phyloP scores from a whole-genome alignment of 192 early-diverging fungal genomes.

The Coemansia asiatica region DNA sequence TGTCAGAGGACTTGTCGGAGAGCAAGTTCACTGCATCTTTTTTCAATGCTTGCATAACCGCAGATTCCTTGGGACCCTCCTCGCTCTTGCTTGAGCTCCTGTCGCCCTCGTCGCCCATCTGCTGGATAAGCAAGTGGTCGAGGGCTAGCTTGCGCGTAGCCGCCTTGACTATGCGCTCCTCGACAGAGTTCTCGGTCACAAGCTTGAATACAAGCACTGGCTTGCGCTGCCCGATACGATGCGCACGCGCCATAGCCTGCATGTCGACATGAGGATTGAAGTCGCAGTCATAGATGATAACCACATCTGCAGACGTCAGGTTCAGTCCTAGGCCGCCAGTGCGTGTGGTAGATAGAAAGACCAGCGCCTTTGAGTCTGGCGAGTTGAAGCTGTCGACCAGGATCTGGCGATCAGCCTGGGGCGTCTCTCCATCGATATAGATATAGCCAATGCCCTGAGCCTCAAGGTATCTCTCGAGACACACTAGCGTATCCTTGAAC shows the following conservation, averaged over 20 bases:
- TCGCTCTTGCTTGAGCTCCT: slow-evolving; percentile 3
- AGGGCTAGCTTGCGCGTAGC: slow-evolving; percentile 97
- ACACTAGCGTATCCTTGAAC: slow-evolving; percentile 89
- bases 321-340: slow-evolving; percentile 96
- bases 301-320: slow-evolving; percentile 90
- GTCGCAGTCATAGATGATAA: slow-evolving; percentile 90
- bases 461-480: slow-evolving; percentile 84
- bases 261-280: slow-evolving; percentile 95
- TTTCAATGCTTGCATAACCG: slow-evolving; percentile 70
- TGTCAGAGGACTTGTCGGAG: slow-evolving; percentile 62
- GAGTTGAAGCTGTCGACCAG: slow-evolving; percentile 93
- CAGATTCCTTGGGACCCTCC: slow-evolving; percentile 6
- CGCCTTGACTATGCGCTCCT: slow-evolving; percentile 92
- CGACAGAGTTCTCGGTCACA: slow-evolving; percentile 91
- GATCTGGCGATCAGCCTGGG: slow-evolving; percentile 73
- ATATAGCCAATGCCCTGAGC: slow-evolving; percentile 74
- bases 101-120: slow-evolving; percentile 56
- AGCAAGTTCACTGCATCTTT: slow-evolving; percentile 74
- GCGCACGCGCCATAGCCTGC: slow-evolving; percentile 94
- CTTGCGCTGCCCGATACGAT: slow-evolving; percentile 96
- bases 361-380: slow-evolving; percentile 79
- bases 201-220: slow-evolving; percentile 93
- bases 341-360: slow-evolving; percentile 88
- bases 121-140: slow-evolving; percentile 94
- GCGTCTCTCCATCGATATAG: slow-evolving; percentile 87